A percentile compares a stretch with the other conserved stretches of the same genome.
Evolutionary conservation across 2,329 filamentous ascomycete species (phyloP).

Genomic region (Clathrospora elynae): DNA sequence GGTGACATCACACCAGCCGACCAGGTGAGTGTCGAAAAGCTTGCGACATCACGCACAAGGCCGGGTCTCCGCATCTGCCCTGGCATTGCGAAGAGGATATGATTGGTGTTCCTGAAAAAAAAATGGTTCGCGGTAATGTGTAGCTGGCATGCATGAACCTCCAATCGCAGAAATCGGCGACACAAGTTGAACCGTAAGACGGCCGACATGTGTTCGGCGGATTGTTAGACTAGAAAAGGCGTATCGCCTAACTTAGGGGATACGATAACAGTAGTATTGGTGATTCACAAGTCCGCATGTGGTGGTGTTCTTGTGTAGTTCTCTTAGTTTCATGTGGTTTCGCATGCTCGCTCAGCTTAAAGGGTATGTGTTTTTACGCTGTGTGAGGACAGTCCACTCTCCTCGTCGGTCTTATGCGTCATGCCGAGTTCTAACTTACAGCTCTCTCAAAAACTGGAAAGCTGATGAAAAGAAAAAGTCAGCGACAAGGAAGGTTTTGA

Average conservation of each 20-base stretch:
- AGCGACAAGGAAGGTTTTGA: slow-evolving; percentile 1
- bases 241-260: slow-evolving; percentile 4
- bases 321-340: background rate
- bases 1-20: slow-evolving; percentile 11
- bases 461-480: slow-evolving; percentile 1
- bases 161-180: slow-evolving; percentile 11
- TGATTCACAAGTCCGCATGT: background rate
- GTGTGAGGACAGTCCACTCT: background rate
- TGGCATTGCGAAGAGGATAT: slow-evolving; percentile 5
- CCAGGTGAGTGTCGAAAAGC: slow-evolving; percentile 20
- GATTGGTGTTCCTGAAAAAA: slow-evolving; percentile 14
- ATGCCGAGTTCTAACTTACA: background rate
- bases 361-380: background rate
- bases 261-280: background rate
- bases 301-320: slow-evolving; percentile 5
- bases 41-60: slow-evolving; percentile 7
- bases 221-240: background rate
- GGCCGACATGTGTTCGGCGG: background rate
- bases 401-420: background rate
- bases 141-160: slow-evolving; percentile 1
- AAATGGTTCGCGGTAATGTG: slow-evolving; percentile 2
- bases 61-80: background rate
- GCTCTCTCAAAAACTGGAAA: background rate
- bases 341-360: background rate
- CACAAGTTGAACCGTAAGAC: background rate